A percentile compares a stretch with the other conserved stretches of the same genome.
phyloP scores from a whole-genome alignment of 164 flowering plant genomes.

The Amborella trichopoda region DNA sequence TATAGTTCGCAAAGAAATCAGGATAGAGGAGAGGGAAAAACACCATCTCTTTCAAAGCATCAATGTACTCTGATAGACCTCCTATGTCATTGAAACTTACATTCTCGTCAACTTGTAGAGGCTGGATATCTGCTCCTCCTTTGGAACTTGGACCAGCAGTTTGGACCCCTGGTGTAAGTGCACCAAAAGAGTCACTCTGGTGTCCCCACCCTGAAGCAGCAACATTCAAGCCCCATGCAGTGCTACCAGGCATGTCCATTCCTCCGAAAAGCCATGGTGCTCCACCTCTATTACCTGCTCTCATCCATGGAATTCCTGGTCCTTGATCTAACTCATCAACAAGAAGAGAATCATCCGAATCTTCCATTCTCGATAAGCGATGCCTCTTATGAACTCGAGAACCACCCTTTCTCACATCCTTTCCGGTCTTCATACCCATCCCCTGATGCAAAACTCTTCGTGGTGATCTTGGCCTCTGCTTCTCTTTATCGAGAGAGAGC shows the following conservation, averaged over 20 bases:
- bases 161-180: slow-evolving; percentile 66
- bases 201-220: slow-evolving; percentile 99
- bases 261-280: slow-evolving; percentile 95
- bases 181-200: slow-evolving; percentile 66
- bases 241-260: slow-evolving; percentile 72
- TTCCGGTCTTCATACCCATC: slow-evolving; percentile 62
- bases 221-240: slow-evolving; percentile 82
- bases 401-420: slow-evolving; percentile 87
- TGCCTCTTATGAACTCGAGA: slow-evolving; percentile 89
- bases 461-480: slow-evolving; percentile 80
- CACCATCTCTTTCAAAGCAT: slow-evolving; percentile 97
- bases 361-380: slow-evolving; percentile 64
- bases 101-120: slow-evolving; percentile 88
- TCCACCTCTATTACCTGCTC: slow-evolving; percentile 80
- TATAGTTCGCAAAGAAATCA: slow-evolving; percentile 90
- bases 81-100: slow-evolving; percentile 96
- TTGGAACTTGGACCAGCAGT: slow-evolving; percentile 99
- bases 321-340: slow-evolving; percentile 99
- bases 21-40: slow-evolving; percentile 96
- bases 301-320: slow-evolving; percentile 80
- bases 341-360: slow-evolving; percentile 97
- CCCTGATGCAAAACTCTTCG: slow-evolving; percentile 89
- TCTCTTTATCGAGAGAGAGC: slow-evolving; percentile 48
- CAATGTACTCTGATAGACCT: slow-evolving; percentile 89
- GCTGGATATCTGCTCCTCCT: slow-evolving; percentile 99